Conservation (phyloP, 305 asterid genomes). For the Rubia balearica region DNA sequence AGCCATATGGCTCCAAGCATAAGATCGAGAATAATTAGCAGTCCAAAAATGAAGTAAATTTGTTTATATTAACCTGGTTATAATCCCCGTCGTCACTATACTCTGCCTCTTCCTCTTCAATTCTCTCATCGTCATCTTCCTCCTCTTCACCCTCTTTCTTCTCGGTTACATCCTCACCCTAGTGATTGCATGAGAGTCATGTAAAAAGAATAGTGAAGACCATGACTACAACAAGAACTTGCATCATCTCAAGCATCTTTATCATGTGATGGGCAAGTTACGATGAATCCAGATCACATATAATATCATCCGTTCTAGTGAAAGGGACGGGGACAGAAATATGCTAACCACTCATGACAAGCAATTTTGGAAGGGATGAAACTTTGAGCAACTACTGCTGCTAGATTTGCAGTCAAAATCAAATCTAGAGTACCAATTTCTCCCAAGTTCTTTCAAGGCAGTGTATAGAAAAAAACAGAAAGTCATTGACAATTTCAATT, state of each 20-base stretch:
- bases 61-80: conserved; percentile 30
- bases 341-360: not conserved
- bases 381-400: not conserved
- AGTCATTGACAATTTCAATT: not conserved
- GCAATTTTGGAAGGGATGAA: not conserved
- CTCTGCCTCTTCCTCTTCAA: conserved; percentile 47
- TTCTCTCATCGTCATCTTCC: conserved; percentile 34
- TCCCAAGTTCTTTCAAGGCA: not conserved
- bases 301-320: not conserved
- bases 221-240: not conserved
- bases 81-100: conserved; percentile 58
- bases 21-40: not conserved
- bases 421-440: not conserved
- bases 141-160: conserved; percentile 49
- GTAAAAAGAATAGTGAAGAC: conserved; percentile 2
- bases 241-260: not conserved
- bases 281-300: not conserved
- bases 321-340: not conserved
- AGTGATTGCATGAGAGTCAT: conserved; percentile 15
- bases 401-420: not conserved
- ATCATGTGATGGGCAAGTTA: not conserved
- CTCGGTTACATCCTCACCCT: conserved; percentile 42
- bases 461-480: not conserved
- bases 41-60: not conserved
- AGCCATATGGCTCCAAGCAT: not conserved